A percentile compares a stretch with the other conserved stretches of the same genome.
These are phyloP conservation scores for Hibiscus trionum DNA, from an alignment of 345 rosid genomes.

Conservation along the genomic window DNA sequence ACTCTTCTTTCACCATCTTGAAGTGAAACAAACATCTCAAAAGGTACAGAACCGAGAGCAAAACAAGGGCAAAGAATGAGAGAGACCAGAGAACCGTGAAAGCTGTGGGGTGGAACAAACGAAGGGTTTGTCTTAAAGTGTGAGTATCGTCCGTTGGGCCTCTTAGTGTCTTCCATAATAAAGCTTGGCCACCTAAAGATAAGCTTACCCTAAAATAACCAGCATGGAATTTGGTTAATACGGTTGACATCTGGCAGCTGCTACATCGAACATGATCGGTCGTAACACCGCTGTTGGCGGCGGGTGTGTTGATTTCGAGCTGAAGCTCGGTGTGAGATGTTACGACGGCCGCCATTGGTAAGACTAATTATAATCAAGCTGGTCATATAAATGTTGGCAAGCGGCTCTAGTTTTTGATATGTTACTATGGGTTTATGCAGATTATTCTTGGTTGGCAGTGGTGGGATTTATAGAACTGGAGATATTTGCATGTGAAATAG, in stretches of 20 bases:
- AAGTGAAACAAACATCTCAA: constrained; percentile 29
- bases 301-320: neutral
- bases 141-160: constrained; percentile 3
- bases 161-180: constrained; percentile 28
- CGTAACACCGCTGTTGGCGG: neutral
- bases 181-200: constrained; percentile 33
- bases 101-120: constrained; percentile 15
- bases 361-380: neutral
- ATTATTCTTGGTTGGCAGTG: neutral
- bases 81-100: constrained; percentile 24
- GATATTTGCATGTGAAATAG: neutral
- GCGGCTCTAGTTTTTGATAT: too few relatives aligned
- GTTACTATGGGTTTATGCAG: neutral
- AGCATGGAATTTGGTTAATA: constrained; percentile 27
- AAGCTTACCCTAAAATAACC: constrained; percentile 39
- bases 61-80: constrained; percentile 21
- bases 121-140: constrained; percentile 5
- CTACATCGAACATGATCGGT: neutral
- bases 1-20: constrained; percentile 31
- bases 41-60: constrained; percentile 25
- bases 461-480: neutral
- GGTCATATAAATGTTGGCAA: neutral
- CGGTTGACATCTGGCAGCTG: neutral
- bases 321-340: neutral
- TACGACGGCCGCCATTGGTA: neutral